Evolutionary conservation across 805 yeast genomes (phyloP).

Genomic region (Priceomyces carsonii): DNA sequence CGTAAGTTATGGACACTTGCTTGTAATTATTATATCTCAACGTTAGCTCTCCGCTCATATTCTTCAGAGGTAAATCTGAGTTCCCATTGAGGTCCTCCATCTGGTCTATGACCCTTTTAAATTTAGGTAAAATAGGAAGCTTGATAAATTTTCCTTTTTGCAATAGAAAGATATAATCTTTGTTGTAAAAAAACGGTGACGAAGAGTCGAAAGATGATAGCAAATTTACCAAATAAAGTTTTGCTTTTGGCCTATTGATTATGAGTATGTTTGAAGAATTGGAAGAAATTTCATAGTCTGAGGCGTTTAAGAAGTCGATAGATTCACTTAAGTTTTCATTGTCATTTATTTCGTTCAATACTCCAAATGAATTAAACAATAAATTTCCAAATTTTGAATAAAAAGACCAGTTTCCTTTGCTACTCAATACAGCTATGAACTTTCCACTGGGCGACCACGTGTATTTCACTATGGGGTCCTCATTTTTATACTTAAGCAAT

Average conservation of each 20-base stretch:
- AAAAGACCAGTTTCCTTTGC: conserved; percentile 28
- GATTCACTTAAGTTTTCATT: conserved; percentile 12
- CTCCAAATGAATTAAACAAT: conserved; percentile 26
- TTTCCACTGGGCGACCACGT: conserved; percentile 40
- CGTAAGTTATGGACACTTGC: conserved; percentile 31
- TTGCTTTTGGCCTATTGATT: conserved; percentile 13
- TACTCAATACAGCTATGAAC: conserved; percentile 24
- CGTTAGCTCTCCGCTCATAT: conserved; percentile 21
- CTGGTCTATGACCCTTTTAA: conserved; percentile 25
- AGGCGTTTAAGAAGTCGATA: conserved; percentile 25
- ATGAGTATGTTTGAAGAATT: conserved; percentile 21
- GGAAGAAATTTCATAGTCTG: conserved; percentile 23
- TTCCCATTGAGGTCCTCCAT: conserved; percentile 22
- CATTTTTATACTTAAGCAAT: conserved; percentile 9
- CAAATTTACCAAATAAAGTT: conserved; percentile 24
- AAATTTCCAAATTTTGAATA: conserved; percentile 35
- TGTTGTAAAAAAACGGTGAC: conserved; percentile 20
- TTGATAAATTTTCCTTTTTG: conserved; percentile 18
- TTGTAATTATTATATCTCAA: conserved; percentile 20
- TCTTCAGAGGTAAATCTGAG: conserved; percentile 13
- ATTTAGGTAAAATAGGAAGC: conserved; percentile 32
- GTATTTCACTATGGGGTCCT: conserved; percentile 7
- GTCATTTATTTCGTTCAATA: conserved; percentile 21
- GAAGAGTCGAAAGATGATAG: conserved; percentile 7
- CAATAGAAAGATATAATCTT: conserved; percentile 26